A percentile compares a stretch with the other conserved stretches of the same genome.
Conservation (phyloP, 2,329 filamentous ascomycete species). For the Alternaria arborescens region DNA sequence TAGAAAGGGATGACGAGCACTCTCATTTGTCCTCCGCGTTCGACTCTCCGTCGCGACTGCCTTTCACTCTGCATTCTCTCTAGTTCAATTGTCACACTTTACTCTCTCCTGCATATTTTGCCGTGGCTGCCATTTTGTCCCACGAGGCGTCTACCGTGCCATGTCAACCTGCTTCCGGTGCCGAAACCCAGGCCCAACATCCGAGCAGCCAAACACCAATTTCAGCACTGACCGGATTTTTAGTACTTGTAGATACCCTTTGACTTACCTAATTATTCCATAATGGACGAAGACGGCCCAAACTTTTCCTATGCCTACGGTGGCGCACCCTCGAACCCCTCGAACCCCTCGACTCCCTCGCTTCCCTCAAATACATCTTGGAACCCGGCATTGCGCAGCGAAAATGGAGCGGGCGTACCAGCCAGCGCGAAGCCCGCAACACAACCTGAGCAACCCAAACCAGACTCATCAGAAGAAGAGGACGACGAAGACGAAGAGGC, state of each 20-base stretch:
- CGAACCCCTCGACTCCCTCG: slow-evolving; percentile 41
- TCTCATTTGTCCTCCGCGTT: slow-evolving; percentile 13
- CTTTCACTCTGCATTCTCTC: background rate
- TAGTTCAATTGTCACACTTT: background rate
- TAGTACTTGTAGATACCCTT: slow-evolving; percentile 50
- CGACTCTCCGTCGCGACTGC: slow-evolving; percentile 8
- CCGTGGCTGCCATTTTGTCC: slow-evolving; percentile 1
- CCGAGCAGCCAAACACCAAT: slow-evolving; percentile 2
- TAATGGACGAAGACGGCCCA: slow-evolving; percentile 50
- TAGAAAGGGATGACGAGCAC: slow-evolving; percentile 35
- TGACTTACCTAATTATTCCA: slow-evolving; percentile 36
- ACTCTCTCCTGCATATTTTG: background rate
- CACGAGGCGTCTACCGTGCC: slow-evolving; percentile 10
- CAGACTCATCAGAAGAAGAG: slow-evolving; percentile 28
- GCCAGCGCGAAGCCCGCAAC: slow-evolving; percentile 16
- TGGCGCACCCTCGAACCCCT: slow-evolving; percentile 30
- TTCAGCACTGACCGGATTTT: slow-evolving; percentile 33
- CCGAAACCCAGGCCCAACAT: slow-evolving; percentile 19
- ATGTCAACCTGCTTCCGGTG: slow-evolving; percentile 13
- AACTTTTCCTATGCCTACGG: slow-evolving; percentile 53
- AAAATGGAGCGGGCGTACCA: slow-evolving; percentile 37
- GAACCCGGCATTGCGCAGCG: slow-evolving; percentile 64
- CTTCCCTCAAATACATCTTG: slow-evolving; percentile 53
- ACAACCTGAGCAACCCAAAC: slow-evolving; percentile 26
- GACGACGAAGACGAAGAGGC: slow-evolving; percentile 30